Evolutionary conservation across 805 yeast species (phyloP), one percentile per base, ranked within the genome.

Genomic region (Saccharomycopsis selenospora): DNA sequence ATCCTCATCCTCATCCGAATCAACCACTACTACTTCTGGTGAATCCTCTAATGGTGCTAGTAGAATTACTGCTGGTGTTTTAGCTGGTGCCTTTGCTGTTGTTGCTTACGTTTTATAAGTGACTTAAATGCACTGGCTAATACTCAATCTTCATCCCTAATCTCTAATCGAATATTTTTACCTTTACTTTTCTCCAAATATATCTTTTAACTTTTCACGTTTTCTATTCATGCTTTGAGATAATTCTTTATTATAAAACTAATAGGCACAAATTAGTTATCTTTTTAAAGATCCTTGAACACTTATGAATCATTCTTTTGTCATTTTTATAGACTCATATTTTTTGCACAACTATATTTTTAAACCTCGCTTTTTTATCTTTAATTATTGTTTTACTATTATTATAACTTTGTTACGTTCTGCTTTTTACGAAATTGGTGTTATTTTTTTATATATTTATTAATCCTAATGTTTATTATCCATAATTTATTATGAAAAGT

Each of bases 61-160:
- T 17, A 50, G 38, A 20, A 14, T 47, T n/a, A 13, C 51, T 23
- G 46, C 40, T 22, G 53, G 53, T 30, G 53, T 44, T 38, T 41
- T 49, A 40, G 52, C 52, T 36, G 52, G 45, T 43, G 20, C 38
- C 18, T 5, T 50, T 17, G 51, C 51, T 36, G 51, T 45, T 29
- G 13, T 44, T 20, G 48, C 33, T 28, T 50, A 47, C 53, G 11
- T 50, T 11, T 47, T 50, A 28, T 49, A 49, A 49, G 27, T 25
- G 17, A 5, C 10, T 14, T 33, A 14, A 10, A 7, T n/a, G 40
- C 40, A 14, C n/a, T 18, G 20, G 14, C 5, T 8, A 24, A 40
- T 24, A n/a, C n/a, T n/a, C n/a, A n/a, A n/a, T n/a, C n/a, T n/a
- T n/a, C n/a, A n/a, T n/a, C n/a, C n/a, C n/a, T n/a, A n/a, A n/a